A percentile compares a stretch with the other conserved stretches of the same genome.
These are phyloP conservation scores for Aspergillus sp. DNA, from an alignment of 2,329 filamentous ascomycete species.

Conservation along the genomic window DNA sequence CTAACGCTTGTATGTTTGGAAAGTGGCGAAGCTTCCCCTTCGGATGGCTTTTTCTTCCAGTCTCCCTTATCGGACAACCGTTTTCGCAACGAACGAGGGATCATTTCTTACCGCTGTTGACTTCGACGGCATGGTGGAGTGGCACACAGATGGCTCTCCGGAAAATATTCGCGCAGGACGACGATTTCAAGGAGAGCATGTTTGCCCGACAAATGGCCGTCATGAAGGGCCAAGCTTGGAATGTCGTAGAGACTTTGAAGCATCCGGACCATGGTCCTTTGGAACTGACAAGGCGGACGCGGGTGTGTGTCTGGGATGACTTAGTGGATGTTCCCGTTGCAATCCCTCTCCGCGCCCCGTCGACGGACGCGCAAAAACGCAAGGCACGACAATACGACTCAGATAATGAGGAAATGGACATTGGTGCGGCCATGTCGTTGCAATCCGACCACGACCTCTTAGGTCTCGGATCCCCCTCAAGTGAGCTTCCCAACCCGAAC, in stretches of 20 bases:
- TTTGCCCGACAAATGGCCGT: constrained; percentile 97
- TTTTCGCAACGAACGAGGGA: constrained; percentile 91
- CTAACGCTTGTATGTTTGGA: constrained; percentile 13
- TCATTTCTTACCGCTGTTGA: constrained; percentile 92
- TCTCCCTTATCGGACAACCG: constrained; percentile 89
- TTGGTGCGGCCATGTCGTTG: constrained; percentile 62
- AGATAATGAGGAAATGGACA: constrained; percentile 85
- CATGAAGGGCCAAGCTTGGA: constrained; percentile 99
- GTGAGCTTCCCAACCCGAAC: constrained; percentile 66
- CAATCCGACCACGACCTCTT: constrained; percentile 61
- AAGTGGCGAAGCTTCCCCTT: constrained; percentile 85
- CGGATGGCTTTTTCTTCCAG: constrained; percentile 94
- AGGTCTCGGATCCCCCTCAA: constrained; percentile 49
- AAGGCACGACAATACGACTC: constrained; percentile 47
- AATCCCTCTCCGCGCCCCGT: constrained; percentile 78
- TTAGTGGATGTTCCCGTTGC: constrained; percentile 92
- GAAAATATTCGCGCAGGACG: constrained; percentile 81
- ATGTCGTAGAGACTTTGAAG: constrained; percentile 96
- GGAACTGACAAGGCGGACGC: constrained; percentile 80
- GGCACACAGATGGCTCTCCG: constrained; percentile 85
- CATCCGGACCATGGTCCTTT: constrained; percentile 85
- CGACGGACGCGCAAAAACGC: constrained; percentile 72
- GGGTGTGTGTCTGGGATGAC: constrained; percentile 97
- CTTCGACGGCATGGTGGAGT: constrained; percentile 93
- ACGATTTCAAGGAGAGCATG: constrained; percentile 97